Base-by-base conservation (phyloP, 176 grass and related monocot species). In the Tillandsia fasciculata region DNA sequence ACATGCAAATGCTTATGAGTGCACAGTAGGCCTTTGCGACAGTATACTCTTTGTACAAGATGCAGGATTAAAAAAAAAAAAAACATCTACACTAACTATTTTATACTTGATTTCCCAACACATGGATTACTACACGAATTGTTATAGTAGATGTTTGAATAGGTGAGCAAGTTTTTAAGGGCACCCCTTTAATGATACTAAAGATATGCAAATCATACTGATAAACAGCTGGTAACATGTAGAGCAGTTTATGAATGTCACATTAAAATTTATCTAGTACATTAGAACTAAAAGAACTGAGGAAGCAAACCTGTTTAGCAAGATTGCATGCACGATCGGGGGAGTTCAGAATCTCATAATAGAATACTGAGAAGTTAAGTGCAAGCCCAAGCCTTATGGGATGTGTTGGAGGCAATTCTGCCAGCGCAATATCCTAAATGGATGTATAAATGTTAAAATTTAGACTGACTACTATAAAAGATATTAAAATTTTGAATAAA, bases 361-460 rank as follows among this genome's bases (percentile, higher is more conserved):
- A 86, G 48, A 86, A 86, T 66, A 86, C 83, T 26, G 83, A 86
- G 48, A 86, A 86, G 74, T 86, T 86, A 48, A 86, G 51, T 50
- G 83, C 83, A 69, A 86, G 74, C 49, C 83, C 83, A 86, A 86
- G 83, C 74, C 83, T 81, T 78, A 86, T 86, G 0, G 83, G 83
- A 64, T 86, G 83, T 27, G 83, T 86, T 22, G 83, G 80, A 74
- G 83, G 65, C 64, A 86, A 63, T 29, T 86, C 83, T n/a, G 74
- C 58, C 0, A 81, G 70, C 0, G 83, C 83, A 70, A 78, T 86
- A 65, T 86, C 83, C 83, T 86, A 57, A 53, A 64, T 6, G 10
- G 59, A 5, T 47, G 8, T 53, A 42, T 9, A 75, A 66, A 29
- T 54, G n/a, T 47, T 14, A 18, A 42, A 42, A 42, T 42, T 42